Evolutionary conservation across 768 basidiomycete genomes (phyloP).

Genomic region (Pulveroboletus sp.): DNA sequence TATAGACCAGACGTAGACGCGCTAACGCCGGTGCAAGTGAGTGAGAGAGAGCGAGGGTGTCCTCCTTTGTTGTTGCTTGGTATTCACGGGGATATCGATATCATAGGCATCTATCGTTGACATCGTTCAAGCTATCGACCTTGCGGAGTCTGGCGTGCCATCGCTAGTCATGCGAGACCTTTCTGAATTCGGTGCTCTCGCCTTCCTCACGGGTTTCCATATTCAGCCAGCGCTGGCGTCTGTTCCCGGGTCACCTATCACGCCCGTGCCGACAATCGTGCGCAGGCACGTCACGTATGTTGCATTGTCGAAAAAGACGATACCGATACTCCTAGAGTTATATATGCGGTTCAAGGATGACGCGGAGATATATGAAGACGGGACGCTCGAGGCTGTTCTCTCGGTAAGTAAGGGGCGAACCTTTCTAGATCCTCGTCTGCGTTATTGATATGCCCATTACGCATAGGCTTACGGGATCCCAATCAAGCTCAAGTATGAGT

Average conservation of each 20-base stretch:
- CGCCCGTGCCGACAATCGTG: slow-evolving; percentile 18
- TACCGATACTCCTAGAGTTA: slow-evolving; percentile 80
- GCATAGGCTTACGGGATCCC: slow-evolving; percentile 81
- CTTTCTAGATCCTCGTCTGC: background rate
- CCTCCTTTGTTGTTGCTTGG: background rate
- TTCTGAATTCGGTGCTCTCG: slow-evolving; percentile 79
- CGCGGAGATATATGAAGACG: slow-evolving; percentile 65
- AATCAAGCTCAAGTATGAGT: slow-evolving; percentile 92
- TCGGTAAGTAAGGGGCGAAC: slow-evolving; percentile 45
- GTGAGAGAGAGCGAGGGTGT: slow-evolving; percentile 2
- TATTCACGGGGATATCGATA: slow-evolving; percentile 8
- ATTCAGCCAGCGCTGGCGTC: slow-evolving; percentile 27
- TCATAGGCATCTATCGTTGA: slow-evolving; percentile 66
- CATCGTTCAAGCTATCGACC: slow-evolving; percentile 61
- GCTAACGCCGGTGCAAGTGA: slow-evolving; percentile 75
- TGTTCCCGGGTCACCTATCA: slow-evolving; percentile 9
- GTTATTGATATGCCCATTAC: background rate
- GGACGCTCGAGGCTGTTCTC: slow-evolving; percentile 79
- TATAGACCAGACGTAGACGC: slow-evolving; percentile 85
- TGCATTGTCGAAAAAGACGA: slow-evolving; percentile 79
- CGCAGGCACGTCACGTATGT: slow-evolving; percentile 82
- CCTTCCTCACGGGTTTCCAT: slow-evolving; percentile 80
- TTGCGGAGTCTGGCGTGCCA: slow-evolving; percentile 54
- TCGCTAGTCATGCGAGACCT: slow-evolving; percentile 80
- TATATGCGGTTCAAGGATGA: slow-evolving; percentile 63